These are phyloP conservation scores for Pseudotsuga menziesii DNA, from an alignment of 75 land plant genomes.

Conservation along the genomic window DNA sequence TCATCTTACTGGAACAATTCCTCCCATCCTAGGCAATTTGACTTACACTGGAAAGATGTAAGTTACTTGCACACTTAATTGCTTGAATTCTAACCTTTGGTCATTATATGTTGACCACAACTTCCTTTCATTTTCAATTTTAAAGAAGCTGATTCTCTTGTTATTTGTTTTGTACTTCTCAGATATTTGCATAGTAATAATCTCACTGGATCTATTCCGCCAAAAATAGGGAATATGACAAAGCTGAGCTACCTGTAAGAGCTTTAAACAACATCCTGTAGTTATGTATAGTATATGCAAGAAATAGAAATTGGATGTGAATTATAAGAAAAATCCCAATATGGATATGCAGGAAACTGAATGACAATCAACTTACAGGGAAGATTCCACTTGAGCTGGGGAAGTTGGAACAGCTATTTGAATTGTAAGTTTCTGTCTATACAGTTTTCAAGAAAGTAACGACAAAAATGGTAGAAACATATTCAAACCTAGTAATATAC, in stretches of 20 bases:
- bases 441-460: too few relatives aligned
- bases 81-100: background rate
- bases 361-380: conserved; percentile 74
- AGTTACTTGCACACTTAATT: conserved; percentile 17
- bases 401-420: conserved; percentile 73
- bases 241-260: conserved; percentile 45
- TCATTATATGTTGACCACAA: background rate
- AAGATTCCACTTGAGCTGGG: conserved; percentile 90
- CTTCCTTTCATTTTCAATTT: background rate
- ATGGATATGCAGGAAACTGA: conserved; percentile 60
- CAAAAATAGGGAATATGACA: conserved; percentile 49
- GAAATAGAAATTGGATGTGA: background rate
- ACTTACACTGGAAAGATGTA: conserved; percentile 83
- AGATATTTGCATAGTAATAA: background rate
- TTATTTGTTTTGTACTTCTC: background rate
- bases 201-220: conserved; percentile 32
- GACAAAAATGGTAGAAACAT: background rate
- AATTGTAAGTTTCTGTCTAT: conserved; percentile 52
- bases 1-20: conserved; percentile 71
- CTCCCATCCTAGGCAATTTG: conserved; percentile 87
- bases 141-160: background rate
- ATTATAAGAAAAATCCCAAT: background rate
- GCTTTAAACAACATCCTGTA: background rate
- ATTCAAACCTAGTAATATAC: background rate
- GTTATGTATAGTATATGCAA: background rate